Conservation (phyloP, 2,329 filamentous ascomycete genomes). For the Penicillium hordei region DNA sequence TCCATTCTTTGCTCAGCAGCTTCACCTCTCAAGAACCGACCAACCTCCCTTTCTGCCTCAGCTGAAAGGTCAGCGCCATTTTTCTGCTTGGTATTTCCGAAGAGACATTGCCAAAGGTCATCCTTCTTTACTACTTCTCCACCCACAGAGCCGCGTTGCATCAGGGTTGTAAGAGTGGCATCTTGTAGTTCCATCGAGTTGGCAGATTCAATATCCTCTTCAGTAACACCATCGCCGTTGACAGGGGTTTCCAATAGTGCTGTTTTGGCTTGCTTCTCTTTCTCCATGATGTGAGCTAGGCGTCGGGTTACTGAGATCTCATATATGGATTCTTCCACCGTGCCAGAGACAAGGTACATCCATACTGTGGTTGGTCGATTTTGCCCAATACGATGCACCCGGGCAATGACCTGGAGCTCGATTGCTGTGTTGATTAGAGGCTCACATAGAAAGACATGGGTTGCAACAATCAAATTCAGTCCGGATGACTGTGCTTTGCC, state of each 20-base stretch:
- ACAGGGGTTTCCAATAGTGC: slow-evolving; percentile 2
- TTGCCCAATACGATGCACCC: slow-evolving; percentile 93
- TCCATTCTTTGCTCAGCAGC: slow-evolving; percentile 52
- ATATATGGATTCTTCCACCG: slow-evolving; percentile 90
- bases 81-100: slow-evolving; percentile 56
- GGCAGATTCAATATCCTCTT: slow-evolving; percentile 72
- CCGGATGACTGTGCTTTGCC: slow-evolving; percentile 86
- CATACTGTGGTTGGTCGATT: slow-evolving; percentile 85
- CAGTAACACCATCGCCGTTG: slow-evolving; percentile 37
- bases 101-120: slow-evolving; percentile 87
- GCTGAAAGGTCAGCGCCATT: slow-evolving; percentile 14
- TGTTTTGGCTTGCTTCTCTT: slow-evolving; percentile 35
- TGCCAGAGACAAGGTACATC: slow-evolving; percentile 89
- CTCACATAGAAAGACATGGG: slow-evolving; percentile 91
- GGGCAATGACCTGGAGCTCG: slow-evolving; percentile 90
- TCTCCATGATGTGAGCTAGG: slow-evolving; percentile 69
- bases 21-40: slow-evolving; percentile 53
- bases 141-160: slow-evolving; percentile 67
- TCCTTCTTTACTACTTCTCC: slow-evolving; percentile 77
- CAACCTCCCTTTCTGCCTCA: slow-evolving; percentile 47
- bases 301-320: slow-evolving; percentile 77
- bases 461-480: slow-evolving; percentile 88
- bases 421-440: slow-evolving; percentile 90
- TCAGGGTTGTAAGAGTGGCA: slow-evolving; percentile 66
- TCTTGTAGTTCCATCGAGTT: slow-evolving; percentile 82